Evolutionary conservation across 73 alveolate genomes (phyloP), one percentile per base, ranked within the genome.

Genomic region (Paramecium tetraurelia): DNA sequence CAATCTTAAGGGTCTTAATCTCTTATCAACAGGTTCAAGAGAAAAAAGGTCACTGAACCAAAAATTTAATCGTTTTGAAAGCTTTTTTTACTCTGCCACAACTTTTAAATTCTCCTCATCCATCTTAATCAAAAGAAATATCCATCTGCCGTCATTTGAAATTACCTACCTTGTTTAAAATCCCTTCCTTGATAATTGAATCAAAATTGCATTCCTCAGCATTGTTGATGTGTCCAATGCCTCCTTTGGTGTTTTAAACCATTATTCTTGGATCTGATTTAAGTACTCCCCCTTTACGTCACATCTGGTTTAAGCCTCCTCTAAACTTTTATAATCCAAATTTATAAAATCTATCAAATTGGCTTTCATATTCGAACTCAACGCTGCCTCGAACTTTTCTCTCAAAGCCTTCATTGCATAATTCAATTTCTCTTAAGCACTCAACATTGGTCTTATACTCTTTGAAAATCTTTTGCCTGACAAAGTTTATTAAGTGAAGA

Each of bases 41-140:
- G 87, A 75, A 21, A 75, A 75, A 31, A 75, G 57, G 40, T 75
- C 87, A 75, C 63, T 36, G 48, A 75, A 75, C 68, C 87, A 36
- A 75, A 75, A 75, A 36, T 75, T 75, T 75, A 75, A n/a, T 35
- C 48, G 7, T 75, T 75, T 75, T 29, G 41, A 31, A 14, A 75
- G 38, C 40, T 40, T 33, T 31, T 75, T 29, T 40, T 36, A 16
- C 38, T 75, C 41, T n/a, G 87, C 87, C 10, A 75, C 59, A 29
- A 40, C 48, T 44, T 75, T 33, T 36, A 75, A 20, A 40, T 75
- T 75, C 5, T 29, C 59, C 11, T 75, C 87, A 75, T 75, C 85
- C 41, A 68, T 35, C 21, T 68, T 33, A 4, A 68, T 68, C 5
- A 68, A 11, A 5, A 29, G 27, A 68, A 68, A 68, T 33, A 68